Base-by-base conservation (phyloP, 2,329 filamentous ascomycete genomes). In the Fusarium sp. region DNA sequence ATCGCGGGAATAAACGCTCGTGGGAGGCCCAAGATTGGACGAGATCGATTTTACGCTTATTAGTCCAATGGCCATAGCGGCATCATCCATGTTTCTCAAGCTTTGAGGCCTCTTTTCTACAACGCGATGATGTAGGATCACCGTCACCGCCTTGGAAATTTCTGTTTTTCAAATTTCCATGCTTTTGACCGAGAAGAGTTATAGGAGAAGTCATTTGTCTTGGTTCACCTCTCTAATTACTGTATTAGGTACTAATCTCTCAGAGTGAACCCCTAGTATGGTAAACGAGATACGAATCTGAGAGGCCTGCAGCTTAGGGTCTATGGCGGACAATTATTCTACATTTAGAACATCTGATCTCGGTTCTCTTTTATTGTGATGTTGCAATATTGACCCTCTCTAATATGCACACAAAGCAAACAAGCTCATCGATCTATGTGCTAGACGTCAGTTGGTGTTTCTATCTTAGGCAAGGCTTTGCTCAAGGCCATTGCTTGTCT, bases 1-100 rank as follows among this genome's bases (percentile, higher is more conserved):
- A 34, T 58, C 42, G 55, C 59, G 72, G 70, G 71, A 74, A 73
- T 74, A 74, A 73, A 50, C 60, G 55, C 40, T 49, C 22, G 17
- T 31, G 42, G 44, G 22, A 53, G 49, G 42, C 52, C 52, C 45
- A 60, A 68, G 55, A 73, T 73, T 73, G 71, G 66, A 62, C 40
- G 49, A 73, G 28, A 24, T 64, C 45, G 52, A 44, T 21, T 42
- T 57, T 55, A 31, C 28, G 38, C 28, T 54, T 59, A 21, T 19
- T 44, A 28, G 40, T 34, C 38, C 40, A 38, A 33, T 55, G 49
- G 44, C 67, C 65, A 65, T 62, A 71, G 59, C 59, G 52, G 57
- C 38, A 51, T 58, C n/a, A 58, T 67, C 59, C 53, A 53, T 60
- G 69, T 28, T 42, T 28, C 55, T 36, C 11, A 31, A 36, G 17